phyloP scores from a whole-genome alignment of 768 basidiomycete species.

The Tubosaeta sp. region DNA sequence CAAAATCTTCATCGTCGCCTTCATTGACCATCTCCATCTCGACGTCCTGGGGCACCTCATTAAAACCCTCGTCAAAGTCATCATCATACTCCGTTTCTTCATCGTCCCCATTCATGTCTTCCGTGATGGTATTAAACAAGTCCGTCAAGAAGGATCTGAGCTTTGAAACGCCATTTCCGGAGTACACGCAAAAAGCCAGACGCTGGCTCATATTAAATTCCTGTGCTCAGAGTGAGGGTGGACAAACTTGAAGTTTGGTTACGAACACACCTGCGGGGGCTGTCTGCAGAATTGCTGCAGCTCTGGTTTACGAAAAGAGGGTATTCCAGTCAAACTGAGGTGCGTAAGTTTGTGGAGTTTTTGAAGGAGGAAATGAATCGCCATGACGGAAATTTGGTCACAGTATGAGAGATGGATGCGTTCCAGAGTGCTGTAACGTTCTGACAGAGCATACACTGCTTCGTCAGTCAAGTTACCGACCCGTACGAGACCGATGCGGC shows the following conservation, averaged over 20 bases:
- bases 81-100: conserved; percentile 67
- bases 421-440: conserved; percentile 83
- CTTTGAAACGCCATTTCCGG: conserved; percentile 82
- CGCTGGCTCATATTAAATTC: conserved; percentile 91
- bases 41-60: conserved; percentile 27
- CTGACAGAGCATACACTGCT: conserved; percentile 83
- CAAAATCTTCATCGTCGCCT: conserved; percentile 45
- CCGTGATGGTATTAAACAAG: conserved; percentile 70
- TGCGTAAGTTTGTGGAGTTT: conserved; percentile 90
- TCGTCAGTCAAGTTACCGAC: conserved; percentile 92
- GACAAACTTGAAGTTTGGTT: neutral
- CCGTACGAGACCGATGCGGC: conserved; percentile 91
- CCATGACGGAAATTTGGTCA: conserved; percentile 89
- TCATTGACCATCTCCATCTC: conserved; percentile 35
- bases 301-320: conserved; percentile 80
- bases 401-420: conserved; percentile 97
- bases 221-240: conserved; percentile 36
- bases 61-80: conserved; percentile 34
- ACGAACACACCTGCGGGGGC: conserved; percentile 68
- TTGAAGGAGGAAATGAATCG: conserved; percentile 85
- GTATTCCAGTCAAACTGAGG: conserved; percentile 95
- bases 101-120: conserved; percentile 58
- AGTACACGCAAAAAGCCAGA: conserved; percentile 93
- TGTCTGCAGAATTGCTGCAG: conserved; percentile 87
- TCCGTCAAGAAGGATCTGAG: conserved; percentile 77